Evolutionary conservation across 2,329 filamentous ascomycete genomes (phyloP).

Genomic region (Ophiostoma sp.): DNA sequence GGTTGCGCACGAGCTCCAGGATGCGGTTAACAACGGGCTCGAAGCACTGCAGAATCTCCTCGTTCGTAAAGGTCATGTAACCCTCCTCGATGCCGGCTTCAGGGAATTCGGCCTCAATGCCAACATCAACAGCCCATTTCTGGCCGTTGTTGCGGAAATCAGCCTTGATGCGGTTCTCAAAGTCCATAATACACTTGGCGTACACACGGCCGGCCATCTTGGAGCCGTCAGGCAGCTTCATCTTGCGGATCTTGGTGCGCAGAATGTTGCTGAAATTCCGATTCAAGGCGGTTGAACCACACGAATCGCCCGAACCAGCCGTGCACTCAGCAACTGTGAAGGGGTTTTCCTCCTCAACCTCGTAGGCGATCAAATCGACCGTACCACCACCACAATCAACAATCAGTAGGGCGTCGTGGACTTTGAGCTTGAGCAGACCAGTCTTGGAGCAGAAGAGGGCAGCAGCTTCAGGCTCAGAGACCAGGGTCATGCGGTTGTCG

Average conservation of each 20-base stretch:
- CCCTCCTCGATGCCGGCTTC: conserved; percentile 97
- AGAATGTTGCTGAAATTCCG: conserved; percentile 98
- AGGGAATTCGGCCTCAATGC: conserved; percentile 96
- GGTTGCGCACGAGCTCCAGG: conserved; percentile 89
- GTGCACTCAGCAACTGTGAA: conserved; percentile 98
- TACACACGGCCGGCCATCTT: conserved; percentile 98
- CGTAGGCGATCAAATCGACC: conserved; percentile 97
- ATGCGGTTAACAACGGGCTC: conserved; percentile 98
- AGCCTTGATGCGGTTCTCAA: conserved; percentile 98
- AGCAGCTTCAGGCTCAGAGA: conserved; percentile 94
- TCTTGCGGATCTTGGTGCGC: conserved; percentile 95
- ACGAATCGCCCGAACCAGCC: conserved; percentile 93
- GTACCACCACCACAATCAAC: conserved; percentile 98
- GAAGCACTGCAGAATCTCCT: conserved; percentile 98
- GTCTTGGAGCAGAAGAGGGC: conserved; percentile 98
- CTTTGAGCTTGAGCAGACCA: conserved; percentile 88
- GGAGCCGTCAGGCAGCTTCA: conserved; percentile 96
- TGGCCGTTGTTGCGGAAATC: conserved; percentile 99
- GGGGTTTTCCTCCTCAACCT: conserved; percentile 94
- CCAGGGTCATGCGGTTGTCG: conserved; percentile 88
- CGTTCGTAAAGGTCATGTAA: conserved; percentile 99
- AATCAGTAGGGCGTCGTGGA: conserved; percentile 97
- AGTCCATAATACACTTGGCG: conserved; percentile 99
- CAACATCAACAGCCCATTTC: conserved; percentile 98
- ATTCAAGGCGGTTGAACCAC: conserved; percentile 95